phyloP scores from a whole-genome alignment of 129 eudicot species.

The Tanacetum coccineum region DNA sequence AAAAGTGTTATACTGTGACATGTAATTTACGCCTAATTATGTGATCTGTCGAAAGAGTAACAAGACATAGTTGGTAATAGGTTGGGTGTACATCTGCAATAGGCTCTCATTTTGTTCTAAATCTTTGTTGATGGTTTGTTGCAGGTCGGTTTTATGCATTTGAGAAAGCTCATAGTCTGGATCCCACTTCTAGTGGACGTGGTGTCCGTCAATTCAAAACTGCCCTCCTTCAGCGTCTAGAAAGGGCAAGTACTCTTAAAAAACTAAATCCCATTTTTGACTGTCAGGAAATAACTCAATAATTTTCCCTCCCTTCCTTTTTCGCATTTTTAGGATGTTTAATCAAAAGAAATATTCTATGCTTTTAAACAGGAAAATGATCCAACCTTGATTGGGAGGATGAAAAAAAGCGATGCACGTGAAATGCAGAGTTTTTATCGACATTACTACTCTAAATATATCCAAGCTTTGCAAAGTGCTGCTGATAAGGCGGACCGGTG shows the following conservation, averaged over 20 bases:
- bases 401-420: too few relatives aligned
- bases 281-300: too few relatives aligned
- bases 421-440: too few relatives aligned
- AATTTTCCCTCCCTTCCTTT: too few relatives aligned
- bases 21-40: too few relatives aligned
- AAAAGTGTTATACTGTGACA: too few relatives aligned
- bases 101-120: neutral
- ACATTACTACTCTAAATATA: slow-evolving; percentile 91
- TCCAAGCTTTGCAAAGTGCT: slow-evolving; percentile 97
- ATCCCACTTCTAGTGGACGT: slow-evolving; percentile 95
- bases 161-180: slow-evolving; percentile 97
- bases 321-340: too few relatives aligned
- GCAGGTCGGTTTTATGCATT: slow-evolving; percentile 98
- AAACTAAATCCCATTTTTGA: neutral
- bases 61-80: too few relatives aligned
- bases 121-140: slow-evolving; percentile 7
- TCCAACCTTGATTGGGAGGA: too few relatives aligned
- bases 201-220: slow-evolving; percentile 99
- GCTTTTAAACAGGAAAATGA: too few relatives aligned
- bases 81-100: neutral
- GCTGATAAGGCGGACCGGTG: slow-evolving; percentile 99
- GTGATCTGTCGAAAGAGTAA: too few relatives aligned
- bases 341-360: too few relatives aligned
- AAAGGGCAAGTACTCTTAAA: slow-evolving; percentile 49
- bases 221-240: slow-evolving; percentile 89